phyloP scores from a whole-genome alignment of 108 stramenopile genomes.

The Cyclotella baltica region DNA sequence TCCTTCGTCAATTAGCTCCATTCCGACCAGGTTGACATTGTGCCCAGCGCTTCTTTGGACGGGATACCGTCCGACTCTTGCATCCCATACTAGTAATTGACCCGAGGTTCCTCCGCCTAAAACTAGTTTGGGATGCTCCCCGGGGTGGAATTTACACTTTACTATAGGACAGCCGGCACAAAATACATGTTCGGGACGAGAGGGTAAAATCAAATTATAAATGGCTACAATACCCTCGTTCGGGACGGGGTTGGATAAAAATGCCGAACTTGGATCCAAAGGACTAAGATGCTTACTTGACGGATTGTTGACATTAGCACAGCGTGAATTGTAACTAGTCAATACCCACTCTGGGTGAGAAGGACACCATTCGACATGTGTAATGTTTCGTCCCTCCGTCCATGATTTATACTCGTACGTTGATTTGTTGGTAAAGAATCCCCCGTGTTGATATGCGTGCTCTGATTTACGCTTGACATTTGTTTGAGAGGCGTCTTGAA shows the following conservation, averaged over 20 bases:
- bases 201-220: constrained; percentile 86
- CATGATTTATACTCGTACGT: constrained; percentile 75
- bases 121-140: constrained; percentile 81
- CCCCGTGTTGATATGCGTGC: constrained; percentile 37
- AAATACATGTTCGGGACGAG: constrained; percentile 88
- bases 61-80: constrained; percentile 82
- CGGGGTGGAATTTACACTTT: constrained; percentile 78
- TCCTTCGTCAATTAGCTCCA: constrained; percentile 40
- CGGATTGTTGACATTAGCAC: constrained; percentile 9
- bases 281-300: constrained; percentile 56
- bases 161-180: constrained; percentile 85
- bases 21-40: constrained; percentile 71
- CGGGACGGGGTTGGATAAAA: constrained; percentile 50
- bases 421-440: constrained; percentile 66
- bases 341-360: constrained; percentile 81
- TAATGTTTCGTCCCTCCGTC: constrained; percentile 75
- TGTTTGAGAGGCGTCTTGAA: constrained; percentile 6
- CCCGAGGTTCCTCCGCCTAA: constrained; percentile 81
- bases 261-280: constrained; percentile 73
- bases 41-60: constrained; percentile 84
- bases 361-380: constrained; percentile 89
- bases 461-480: constrained; percentile 43
- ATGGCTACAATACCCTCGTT: constrained; percentile 80
- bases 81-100: constrained; percentile 89
- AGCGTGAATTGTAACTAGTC: constrained; percentile 62